These are phyloP conservation scores for Gossypium armourianum DNA, from an alignment of 441 rosid genomes.

Conservation along the genomic window DNA sequence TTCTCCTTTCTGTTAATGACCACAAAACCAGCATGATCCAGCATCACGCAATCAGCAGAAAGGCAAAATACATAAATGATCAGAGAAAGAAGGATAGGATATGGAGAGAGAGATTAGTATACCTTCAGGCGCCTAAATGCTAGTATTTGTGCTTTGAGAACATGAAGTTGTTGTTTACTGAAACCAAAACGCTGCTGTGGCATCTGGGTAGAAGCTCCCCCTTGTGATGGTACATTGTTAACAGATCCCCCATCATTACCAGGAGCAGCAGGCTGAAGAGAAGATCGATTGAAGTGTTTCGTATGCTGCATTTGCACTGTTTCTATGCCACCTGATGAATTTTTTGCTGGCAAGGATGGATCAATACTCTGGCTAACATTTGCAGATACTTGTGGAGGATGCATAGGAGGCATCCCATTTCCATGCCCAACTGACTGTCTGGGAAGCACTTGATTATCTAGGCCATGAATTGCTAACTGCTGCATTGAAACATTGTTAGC, in stretches of 20 bases:
- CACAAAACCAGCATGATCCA: slow-evolving; percentile 13
- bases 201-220: slow-evolving; percentile 44
- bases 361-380: slow-evolving; percentile 41
- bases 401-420: slow-evolving; percentile 66
- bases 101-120: slow-evolving; percentile 16
- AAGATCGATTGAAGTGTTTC: slow-evolving; percentile 55
- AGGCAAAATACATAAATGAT: not conserved
- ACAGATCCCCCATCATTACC: slow-evolving; percentile 34
- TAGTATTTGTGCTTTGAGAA: slow-evolving; percentile 92
- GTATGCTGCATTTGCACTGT: slow-evolving; percentile 50
- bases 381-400: slow-evolving; percentile 51
- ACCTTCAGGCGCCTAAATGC: slow-evolving; percentile 97
- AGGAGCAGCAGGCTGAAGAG: slow-evolving; percentile 43
- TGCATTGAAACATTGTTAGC: slow-evolving; percentile 39
- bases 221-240: slow-evolving; percentile 35
- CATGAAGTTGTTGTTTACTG: slow-evolving; percentile 91
- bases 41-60: not conserved
- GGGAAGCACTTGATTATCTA: slow-evolving; percentile 55
- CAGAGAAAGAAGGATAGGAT: not conserved
- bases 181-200: slow-evolving; percentile 53
- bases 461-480: slow-evolving; percentile 50
- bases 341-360: slow-evolving; percentile 47
- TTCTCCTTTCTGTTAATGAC: slow-evolving; percentile 76
- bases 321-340: slow-evolving; percentile 37
- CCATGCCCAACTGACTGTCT: slow-evolving; percentile 44